These are phyloP conservation scores for Solanum sitiens DNA, from an alignment of 257 asterid species.

Conservation along the genomic window DNA sequence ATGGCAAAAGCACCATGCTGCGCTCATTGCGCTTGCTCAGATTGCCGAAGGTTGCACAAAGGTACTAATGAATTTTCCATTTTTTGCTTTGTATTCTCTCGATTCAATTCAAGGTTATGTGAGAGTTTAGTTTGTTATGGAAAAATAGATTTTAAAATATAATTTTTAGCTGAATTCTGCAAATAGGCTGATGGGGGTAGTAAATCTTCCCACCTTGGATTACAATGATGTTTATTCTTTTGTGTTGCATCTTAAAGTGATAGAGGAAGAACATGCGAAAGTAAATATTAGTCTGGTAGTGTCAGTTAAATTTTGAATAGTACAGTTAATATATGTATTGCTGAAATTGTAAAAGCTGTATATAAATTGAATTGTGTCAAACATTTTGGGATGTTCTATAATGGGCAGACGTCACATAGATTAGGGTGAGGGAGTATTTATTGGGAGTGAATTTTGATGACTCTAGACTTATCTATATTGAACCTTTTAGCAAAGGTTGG, in stretches of 20 bases:
- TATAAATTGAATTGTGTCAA: not conserved
- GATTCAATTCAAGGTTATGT: not conserved
- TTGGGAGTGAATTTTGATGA: not conserved
- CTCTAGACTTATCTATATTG: not conserved
- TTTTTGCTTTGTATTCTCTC: not conserved
- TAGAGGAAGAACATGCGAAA: not conserved
- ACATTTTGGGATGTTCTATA: not conserved
- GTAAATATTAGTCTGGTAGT: not conserved
- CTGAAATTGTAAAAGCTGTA: not conserved
- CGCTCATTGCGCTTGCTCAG: conserved; percentile 95
- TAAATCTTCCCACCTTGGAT: not conserved
- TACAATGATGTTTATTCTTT: not conserved
- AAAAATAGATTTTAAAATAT: not conserved
- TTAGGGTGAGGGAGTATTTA: not conserved
- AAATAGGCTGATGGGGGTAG: not conserved
- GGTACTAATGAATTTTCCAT: conserved; percentile 26
- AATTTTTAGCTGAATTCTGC: not conserved
- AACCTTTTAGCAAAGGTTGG: not conserved
- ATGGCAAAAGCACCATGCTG: conserved; percentile 95
- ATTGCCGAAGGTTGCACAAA: conserved; percentile 97
- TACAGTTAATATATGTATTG: not conserved
- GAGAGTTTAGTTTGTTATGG: not conserved
- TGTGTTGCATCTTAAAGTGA: not conserved
- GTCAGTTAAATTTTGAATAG: not conserved
- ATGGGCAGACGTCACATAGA: not conserved